These are phyloP conservation scores for Naganishia sp. DNA, from an alignment of 1,284 basidiomycete genomes.

Conservation along the genomic window DNA sequence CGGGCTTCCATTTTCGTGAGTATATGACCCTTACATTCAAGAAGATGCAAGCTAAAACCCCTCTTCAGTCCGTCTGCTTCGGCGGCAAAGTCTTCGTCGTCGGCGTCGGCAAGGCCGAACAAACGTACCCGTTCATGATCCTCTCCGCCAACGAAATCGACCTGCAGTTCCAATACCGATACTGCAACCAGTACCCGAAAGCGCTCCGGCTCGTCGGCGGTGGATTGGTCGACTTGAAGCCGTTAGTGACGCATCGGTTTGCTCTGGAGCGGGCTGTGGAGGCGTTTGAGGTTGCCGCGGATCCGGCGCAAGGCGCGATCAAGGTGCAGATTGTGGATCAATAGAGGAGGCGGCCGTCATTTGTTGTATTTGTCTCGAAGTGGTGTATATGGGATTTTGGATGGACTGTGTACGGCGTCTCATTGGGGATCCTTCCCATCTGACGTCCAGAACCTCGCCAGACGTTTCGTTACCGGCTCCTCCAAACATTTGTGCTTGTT, in stretches of 20 bases:
- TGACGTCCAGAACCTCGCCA: too few relatives aligned
- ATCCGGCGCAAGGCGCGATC: slow-evolving; percentile 52
- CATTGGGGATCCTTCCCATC: too few relatives aligned
- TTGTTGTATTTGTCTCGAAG: neutral
- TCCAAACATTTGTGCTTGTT: too few relatives aligned
- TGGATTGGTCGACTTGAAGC: slow-evolving; percentile 81
- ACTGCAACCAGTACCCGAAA: slow-evolving; percentile 65
- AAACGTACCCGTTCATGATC: slow-evolving; percentile 57
- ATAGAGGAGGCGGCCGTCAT: neutral
- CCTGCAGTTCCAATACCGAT: slow-evolving; percentile 58
- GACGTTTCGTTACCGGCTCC: too few relatives aligned
- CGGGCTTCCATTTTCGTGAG: slow-evolving; percentile 73
- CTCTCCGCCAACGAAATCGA: slow-evolving; percentile 59
- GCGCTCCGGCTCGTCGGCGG: slow-evolving; percentile 77
- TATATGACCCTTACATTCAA: slow-evolving; percentile 1
- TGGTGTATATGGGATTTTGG: too few relatives aligned
- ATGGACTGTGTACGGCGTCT: too few relatives aligned
- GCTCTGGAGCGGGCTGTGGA: slow-evolving; percentile 69
- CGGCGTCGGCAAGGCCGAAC: slow-evolving; percentile 58
- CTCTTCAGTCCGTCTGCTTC: slow-evolving; percentile 52
- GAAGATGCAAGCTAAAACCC: neutral
- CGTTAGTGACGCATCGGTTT: slow-evolving; percentile 83
- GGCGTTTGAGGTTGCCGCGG: slow-evolving; percentile 67
- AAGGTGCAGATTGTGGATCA: slow-evolving; percentile 53
- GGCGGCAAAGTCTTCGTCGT: slow-evolving; percentile 59